These are phyloP conservation scores for Dissoconium aciculare DNA, from an alignment of 2,329 filamentous ascomycete species.

Conservation along the genomic window DNA sequence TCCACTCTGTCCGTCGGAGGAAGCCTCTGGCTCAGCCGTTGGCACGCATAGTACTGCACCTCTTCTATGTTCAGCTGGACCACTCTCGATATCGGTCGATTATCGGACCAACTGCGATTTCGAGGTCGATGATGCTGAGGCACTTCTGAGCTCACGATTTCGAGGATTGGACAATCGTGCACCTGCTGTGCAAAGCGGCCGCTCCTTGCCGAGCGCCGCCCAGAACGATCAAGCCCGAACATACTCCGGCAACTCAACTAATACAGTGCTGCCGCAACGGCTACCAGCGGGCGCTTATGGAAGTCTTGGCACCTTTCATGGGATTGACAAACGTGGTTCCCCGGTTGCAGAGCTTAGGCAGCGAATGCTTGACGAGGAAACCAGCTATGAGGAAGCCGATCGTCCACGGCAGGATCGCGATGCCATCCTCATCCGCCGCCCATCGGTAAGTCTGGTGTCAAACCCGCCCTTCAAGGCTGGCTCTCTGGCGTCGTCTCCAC, in stretches of 20 bases:
- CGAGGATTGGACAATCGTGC: slow-evolving; percentile 65
- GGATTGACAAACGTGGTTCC: slow-evolving; percentile 17
- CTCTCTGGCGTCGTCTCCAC: slow-evolving; percentile 47
- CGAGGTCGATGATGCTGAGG: slow-evolving; percentile 78
- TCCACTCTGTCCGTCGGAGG: slow-evolving; percentile 50
- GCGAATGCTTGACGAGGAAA: slow-evolving; percentile 13
- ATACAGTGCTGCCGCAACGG: slow-evolving; percentile 7
- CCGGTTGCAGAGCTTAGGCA: slow-evolving; percentile 18
- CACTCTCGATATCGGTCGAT: slow-evolving; percentile 63
- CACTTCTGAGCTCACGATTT: slow-evolving; percentile 79
- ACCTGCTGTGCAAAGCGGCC: slow-evolving; percentile 12
- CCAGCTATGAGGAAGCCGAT: slow-evolving; percentile 6
- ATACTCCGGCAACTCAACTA: slow-evolving; percentile 14
- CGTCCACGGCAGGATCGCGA: slow-evolving; percentile 1
- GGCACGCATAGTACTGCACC: slow-evolving; percentile 70
- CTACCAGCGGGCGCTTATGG: slow-evolving; percentile 19
- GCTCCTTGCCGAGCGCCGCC: slow-evolving; percentile 22
- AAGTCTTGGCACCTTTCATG: slow-evolving; percentile 22
- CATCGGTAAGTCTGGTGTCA: slow-evolving; percentile 56
- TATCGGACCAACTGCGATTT: slow-evolving; percentile 87
- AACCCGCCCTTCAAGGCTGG: slow-evolving; percentile 96
- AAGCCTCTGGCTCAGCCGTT: slow-evolving; percentile 37
- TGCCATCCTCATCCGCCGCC: slow-evolving; percentile 6
- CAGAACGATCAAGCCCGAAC: slow-evolving; percentile 31
- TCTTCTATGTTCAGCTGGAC: slow-evolving; percentile 73